Conservation (phyloP, 345 rosid species). For the Camelina sativa region DNA sequence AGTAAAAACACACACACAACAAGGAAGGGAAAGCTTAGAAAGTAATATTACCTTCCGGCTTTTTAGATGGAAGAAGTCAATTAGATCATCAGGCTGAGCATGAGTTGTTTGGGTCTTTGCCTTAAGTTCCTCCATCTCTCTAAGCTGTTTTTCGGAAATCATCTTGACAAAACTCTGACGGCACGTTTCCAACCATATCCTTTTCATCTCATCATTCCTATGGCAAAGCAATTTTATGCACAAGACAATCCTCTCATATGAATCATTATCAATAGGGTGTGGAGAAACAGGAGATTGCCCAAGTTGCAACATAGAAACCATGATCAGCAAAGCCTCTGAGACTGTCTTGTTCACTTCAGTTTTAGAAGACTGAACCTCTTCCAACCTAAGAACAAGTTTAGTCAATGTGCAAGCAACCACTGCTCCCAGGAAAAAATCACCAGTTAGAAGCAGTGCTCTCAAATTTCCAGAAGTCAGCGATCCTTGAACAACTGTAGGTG, state of each 20-base stretch:
- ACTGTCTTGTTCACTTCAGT: constrained; percentile 75
- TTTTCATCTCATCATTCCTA: constrained; percentile 78
- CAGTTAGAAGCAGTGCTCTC: constrained; percentile 88
- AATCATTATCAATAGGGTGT: constrained; percentile 94
- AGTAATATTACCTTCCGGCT: constrained; percentile 76
- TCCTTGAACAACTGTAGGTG: constrained; percentile 82
- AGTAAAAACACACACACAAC: not conserved
- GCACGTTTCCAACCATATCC: constrained; percentile 89
- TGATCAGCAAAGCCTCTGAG: constrained; percentile 73
- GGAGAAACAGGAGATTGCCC: constrained; percentile 89
- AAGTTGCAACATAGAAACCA: constrained; percentile 91
- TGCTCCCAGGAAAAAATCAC: constrained; percentile 99
- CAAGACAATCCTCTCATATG: constrained; percentile 80
- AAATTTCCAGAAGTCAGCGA: constrained; percentile 70
- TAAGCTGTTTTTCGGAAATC: constrained; percentile 92
- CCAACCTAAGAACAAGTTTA: constrained; percentile 89
- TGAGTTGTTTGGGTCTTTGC: constrained; percentile 92
- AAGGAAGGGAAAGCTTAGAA: constrained; percentile 1
- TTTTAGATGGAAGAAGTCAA: constrained; percentile 96
- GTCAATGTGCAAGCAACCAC: constrained; percentile 92
- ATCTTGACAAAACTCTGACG: constrained; percentile 92
- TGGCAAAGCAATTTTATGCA: constrained; percentile 85
- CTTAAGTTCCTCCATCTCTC: constrained; percentile 83
- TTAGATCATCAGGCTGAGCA: constrained; percentile 98
- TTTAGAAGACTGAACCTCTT: constrained; percentile 87